Base-by-base conservation (phyloP, 139 green algal species). In the Ulvella scutata region DNA sequence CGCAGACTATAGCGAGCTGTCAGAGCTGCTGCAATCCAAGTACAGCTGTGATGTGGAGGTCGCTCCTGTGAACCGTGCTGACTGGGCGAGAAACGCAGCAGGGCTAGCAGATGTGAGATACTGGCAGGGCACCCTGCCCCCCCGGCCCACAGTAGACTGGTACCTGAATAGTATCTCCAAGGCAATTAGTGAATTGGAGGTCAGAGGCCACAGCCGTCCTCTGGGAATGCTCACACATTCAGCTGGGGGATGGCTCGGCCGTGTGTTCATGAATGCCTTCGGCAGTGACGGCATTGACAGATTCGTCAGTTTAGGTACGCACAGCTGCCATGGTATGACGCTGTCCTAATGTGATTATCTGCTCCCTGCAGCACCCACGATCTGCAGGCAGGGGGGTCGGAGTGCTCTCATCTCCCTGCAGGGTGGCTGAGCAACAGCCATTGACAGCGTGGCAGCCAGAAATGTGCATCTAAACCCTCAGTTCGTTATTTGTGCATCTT, bases 111-210 rank as follows among this genome's bases (percentile, higher is more conserved):
- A 96, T 60, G 13, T 43, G 3, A 87, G 86, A 38, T 98, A 95
- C 84, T 98, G 94, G 94, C 78, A 74, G 31, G 93, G 93, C 4
- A 94, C 86, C 1, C 83, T 98, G 2, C 85, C 88, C 72, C 94
- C 94, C 3, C 77, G 94, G 35, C 93, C 93, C 23, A 91, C 91
- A 3, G 92, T 98, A 2, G 86, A 98, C 83, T 98, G 94, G 91
- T 96, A 95, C 74, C 77, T 97, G 74, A 39, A 88, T 0, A 76
- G 83, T 0, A 82, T 96, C 13, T 74, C 82, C 4, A 40, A 74
- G 20, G 87, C 91, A 3, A 80, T 94, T 43, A 82, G 89, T 17
- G 62, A 62, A 6, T 81, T 90, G 2, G 88, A 91, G 73, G 51
- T 75, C 0, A 43, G 77, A 36, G 82, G 75, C 9, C 81, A 83